These are phyloP conservation scores for Phytomonas serpens DNA, from an alignment of 208 protist species.

Conservation along the genomic window DNA sequence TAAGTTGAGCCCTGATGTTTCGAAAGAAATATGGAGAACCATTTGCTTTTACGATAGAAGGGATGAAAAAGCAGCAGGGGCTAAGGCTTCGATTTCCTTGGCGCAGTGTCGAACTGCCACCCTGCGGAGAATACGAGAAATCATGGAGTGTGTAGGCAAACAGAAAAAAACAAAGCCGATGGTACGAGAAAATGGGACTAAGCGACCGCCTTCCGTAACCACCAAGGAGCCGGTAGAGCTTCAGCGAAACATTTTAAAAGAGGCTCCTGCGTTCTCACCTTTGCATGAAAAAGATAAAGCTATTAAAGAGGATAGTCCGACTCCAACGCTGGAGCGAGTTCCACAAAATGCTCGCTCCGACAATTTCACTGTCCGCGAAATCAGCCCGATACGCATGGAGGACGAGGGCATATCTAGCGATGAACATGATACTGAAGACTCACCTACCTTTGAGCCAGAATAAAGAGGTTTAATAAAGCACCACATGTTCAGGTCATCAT, in stretches of 20 bases:
- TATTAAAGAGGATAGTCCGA: not conserved
- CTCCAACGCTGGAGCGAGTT: slow-evolving; percentile 54
- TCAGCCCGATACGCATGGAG: slow-evolving; percentile 63
- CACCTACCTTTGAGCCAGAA: slow-evolving; percentile 2
- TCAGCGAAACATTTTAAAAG: not conserved
- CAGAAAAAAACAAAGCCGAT: not conserved
- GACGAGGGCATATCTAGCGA: slow-evolving; percentile 34
- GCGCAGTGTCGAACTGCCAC: not conserved
- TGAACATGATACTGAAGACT: slow-evolving; percentile 3
- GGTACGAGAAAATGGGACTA: not conserved
- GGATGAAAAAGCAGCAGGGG: slow-evolving; percentile 1
- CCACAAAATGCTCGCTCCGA: slow-evolving; percentile 64
- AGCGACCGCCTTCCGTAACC: not conserved
- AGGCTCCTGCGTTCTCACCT: not conserved
- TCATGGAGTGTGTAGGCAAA: not conserved
- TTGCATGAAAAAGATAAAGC: not conserved
- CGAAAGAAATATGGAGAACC: slow-evolving; percentile 18
- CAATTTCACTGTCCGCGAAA: slow-evolving; percentile 28
- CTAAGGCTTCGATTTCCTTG: slow-evolving; percentile 1
- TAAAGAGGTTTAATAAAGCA: not conserved
- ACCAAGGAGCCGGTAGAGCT: not conserved
- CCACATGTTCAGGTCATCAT: not conserved
- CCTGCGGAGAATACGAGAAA: not conserved
- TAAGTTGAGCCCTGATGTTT: slow-evolving; percentile 19
- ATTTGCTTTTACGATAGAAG: slow-evolving; percentile 48